These are phyloP conservation scores for Isochrysis galbana DNA, from an alignment of 78 protist genomes.

Conservation along the genomic window DNA sequence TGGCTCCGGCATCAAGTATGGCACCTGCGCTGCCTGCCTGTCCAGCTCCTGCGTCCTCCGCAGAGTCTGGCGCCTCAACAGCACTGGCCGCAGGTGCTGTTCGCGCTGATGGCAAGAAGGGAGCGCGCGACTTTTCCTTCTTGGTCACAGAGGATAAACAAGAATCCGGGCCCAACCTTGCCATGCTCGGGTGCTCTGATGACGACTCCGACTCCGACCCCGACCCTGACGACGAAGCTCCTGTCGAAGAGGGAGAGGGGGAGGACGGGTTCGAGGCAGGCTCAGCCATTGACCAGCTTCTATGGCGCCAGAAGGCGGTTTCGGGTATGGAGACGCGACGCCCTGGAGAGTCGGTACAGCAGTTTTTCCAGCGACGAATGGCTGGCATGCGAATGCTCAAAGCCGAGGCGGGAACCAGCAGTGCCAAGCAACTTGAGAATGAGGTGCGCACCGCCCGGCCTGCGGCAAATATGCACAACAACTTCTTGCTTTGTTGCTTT, in stretches of 20 bases:
- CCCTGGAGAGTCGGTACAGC: neutral
- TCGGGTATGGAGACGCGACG: neutral
- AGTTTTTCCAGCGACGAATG: neutral
- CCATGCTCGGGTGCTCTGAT: neutral
- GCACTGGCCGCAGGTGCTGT: too few relatives aligned
- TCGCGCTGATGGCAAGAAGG: neutral
- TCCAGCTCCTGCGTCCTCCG: too few relatives aligned
- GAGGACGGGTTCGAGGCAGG: neutral
- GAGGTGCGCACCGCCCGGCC: neutral
- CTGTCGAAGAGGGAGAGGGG: too few relatives aligned
- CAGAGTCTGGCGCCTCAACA: too few relatives aligned
- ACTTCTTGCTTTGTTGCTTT: too few relatives aligned
- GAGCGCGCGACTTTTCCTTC: conserved; percentile 9
- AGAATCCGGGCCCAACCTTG: neutral
- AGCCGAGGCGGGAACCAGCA: neutral
- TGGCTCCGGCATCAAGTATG: too few relatives aligned
- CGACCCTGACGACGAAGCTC: neutral
- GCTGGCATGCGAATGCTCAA: neutral
- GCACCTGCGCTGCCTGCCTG: too few relatives aligned
- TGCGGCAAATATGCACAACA: too few relatives aligned
- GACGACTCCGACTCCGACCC: neutral
- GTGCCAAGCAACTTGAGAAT: neutral
- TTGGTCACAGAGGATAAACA: neutral
- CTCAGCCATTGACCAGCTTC: conserved; percentile 24
- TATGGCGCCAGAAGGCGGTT: conserved; percentile 1